phyloP scores from a whole-genome alignment of 345 rosid genomes.

The Rubroshorea leprosula region DNA sequence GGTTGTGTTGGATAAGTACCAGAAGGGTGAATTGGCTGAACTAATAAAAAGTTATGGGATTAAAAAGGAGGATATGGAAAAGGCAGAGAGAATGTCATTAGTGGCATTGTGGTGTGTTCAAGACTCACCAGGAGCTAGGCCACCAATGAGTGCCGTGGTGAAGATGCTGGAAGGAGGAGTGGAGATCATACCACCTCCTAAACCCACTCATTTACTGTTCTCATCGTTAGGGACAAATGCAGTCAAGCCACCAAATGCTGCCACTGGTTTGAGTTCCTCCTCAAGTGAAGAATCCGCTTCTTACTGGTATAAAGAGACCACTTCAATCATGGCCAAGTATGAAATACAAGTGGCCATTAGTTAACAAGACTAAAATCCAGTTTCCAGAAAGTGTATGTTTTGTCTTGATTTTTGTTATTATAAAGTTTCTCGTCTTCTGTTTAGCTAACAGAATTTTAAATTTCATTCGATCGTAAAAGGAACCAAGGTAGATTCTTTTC shows the following conservation, averaged over 20 bases:
- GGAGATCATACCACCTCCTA: constrained; percentile 15
- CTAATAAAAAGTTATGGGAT: constrained; percentile 14
- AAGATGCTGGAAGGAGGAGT: constrained; percentile 30
- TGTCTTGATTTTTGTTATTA: too few relatives aligned
- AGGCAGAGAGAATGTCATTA: constrained; percentile 20
- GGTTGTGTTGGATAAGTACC: constrained; percentile 9
- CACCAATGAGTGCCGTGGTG: constrained; percentile 28
- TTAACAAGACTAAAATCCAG: too few relatives aligned
- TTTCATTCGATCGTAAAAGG: too few relatives aligned
- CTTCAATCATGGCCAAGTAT: not conserved
- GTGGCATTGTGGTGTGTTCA: constrained; percentile 27
- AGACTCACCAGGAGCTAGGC: constrained; percentile 22
- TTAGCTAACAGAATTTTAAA: too few relatives aligned
- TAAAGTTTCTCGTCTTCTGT: too few relatives aligned
- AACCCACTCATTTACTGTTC: constrained; percentile 21
- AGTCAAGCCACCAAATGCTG: not conserved
- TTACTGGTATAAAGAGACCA: not conserved
- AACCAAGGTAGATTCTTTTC: too few relatives aligned
- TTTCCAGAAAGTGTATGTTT: too few relatives aligned
- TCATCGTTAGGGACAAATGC: not conserved
- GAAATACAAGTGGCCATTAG: not conserved
- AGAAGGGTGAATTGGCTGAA: constrained; percentile 10
- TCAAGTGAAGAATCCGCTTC: not conserved
- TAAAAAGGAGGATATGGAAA: constrained; percentile 18
- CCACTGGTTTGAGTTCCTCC: not conserved